Base-by-base conservation (phyloP, 2,329 filamentous ascomycete genomes). In the Penicillium sp. region DNA sequence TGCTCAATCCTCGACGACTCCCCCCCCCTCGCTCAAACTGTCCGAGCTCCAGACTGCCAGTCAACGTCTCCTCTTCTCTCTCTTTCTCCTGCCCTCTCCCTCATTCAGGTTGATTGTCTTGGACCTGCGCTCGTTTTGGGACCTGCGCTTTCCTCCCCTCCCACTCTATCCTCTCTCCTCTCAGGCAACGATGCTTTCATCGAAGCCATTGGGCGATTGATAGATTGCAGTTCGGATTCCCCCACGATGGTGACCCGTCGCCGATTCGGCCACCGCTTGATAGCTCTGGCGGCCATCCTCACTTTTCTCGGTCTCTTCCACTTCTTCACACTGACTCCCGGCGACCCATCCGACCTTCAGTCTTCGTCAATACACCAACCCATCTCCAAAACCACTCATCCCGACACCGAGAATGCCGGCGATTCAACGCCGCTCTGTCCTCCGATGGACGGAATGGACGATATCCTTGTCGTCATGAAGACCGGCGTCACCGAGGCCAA, bases 271-370 rank as follows among this genome's bases (percentile, higher is more conserved):
- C 66, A 66, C 45, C 67, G 65, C 55, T 62, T 66, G 33, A 49
- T 59, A 73, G 58, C 74, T 68, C 40, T 77, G 73, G 66, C 84
- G 76, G 60, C 81, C 71, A 48, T 78, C 70, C 69, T 80, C 76
- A 50, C 84, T 64, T 41, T 73, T 71, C 57, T 78, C 70, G 51
- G 88, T 69, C 50, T 76, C 66, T 53, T 72, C 66, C 45, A 81
- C 78, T 59, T 87, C 74, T 57, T 84, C 77, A 41, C 76, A 67
- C 63, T 82, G 81, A 54, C 79, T 77, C 60, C 79, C 72, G 47
- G 79, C 69, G 69, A 88, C 83, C 38, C 26, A 46, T 43, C 27
- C 34, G 33, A 26, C 41, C 40, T 51, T 11, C 36, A 24, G 11
- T 25, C 13, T 38, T n/a, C 13, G 24, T 25, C 13, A 26, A 18